Base-by-base conservation (phyloP, 495 filamentous ascomycete genomes). In the Polyplosphaeria fusca region DNA sequence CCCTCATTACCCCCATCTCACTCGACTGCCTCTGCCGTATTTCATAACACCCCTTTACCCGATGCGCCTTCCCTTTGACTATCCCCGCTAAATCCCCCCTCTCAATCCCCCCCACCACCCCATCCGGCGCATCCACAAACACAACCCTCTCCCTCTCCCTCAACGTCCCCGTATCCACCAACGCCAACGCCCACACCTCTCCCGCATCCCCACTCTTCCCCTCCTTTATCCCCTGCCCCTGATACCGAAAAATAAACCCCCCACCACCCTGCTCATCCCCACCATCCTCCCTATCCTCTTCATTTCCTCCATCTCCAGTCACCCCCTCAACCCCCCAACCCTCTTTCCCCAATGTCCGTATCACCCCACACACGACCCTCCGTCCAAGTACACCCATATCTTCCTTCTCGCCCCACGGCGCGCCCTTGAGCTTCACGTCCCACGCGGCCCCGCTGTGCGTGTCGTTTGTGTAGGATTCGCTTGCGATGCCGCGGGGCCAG, bases 321-420 rank as follows among this genome's bases (percentile, higher is more conserved):
- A n/a, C n/a, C n/a, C n/a, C n/a, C n/a, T n/a, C n/a, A n/a, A n/a
- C n/a, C n/a, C n/a, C n/a, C n/a, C n/a, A n/a, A n/a, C n/a, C n/a
- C n/a, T n/a, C n/a, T n/a, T n/a, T n/a, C n/a, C n/a, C n/a, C n/a
- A n/a, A n/a, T n/a, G n/a, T n/a, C n/a, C n/a, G n/a, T n/a, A n/a
- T n/a, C n/a, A n/a, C n/a, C n/a, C n/a, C n/a, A n/a, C n/a, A n/a
- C n/a, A n/a, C n/a, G n/a, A n/a, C n/a, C n/a, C n/a, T n/a, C n/a
- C n/a, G n/a, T n/a, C n/a, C n/a, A n/a, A n/a, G n/a, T n/a, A n/a
- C n/a, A n/a, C n/a, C n/a, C n/a, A n/a, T n/a, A n/a, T n/a, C n/a
- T n/a, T n/a, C n/a, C n/a, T n/a, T n/a, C 23, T 53, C 50, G 28
- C 39, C 51, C 51, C 51, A 54, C 9, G 51, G 51, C 18, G 27